Evolutionary conservation across 2,329 filamentous ascomycete species (phyloP), one percentile per base, ranked within the genome.

Genomic region (Phoma sp.): DNA sequence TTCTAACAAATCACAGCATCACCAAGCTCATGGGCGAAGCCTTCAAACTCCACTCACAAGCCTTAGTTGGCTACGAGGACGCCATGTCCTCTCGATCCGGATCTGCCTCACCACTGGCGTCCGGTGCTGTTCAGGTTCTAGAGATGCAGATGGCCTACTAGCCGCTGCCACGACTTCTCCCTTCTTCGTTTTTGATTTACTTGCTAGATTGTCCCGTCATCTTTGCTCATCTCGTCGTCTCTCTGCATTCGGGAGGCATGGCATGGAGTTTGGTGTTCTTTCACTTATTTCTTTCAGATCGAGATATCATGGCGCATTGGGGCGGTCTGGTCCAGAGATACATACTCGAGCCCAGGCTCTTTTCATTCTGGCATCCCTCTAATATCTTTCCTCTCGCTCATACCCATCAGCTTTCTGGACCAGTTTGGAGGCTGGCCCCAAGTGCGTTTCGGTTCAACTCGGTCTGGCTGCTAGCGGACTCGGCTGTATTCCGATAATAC

Each of bases 21-120:
- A 93, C 91, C 67, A 92, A 96, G 73, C 86, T 98, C 45, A 96
- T 98, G 90, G 95, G 95, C 69, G 95, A 98, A 78, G 93, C 95
- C 47, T 98, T 99, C 84, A 95, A 96, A 73, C 86, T 97, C 54
- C 93, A 98, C 78, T 90, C 93, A 33, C 93, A 98, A 79, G 93
- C 95, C 62, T 87, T 99, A 30, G 86, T 93, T 63, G 93, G 93
- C 75, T 98, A 96, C 71, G 92, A 97, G 73, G 93, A 97, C 74
- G 89, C 93, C 47, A 73, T 83, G 66, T 78, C 80, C 40, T 75
- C 78, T 13, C 77, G 77, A 50, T 77, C 77, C 22, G 75, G 75
- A 53, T 76, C 75, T 52, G 68, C 73, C 24, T 74, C 74, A 46
- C 75, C 75, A 30, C 72, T 78, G 66, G 69, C 77, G 52, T 60